Conservation (phyloP, 805 yeast genomes). For the Metschnikowia matae region DNA sequence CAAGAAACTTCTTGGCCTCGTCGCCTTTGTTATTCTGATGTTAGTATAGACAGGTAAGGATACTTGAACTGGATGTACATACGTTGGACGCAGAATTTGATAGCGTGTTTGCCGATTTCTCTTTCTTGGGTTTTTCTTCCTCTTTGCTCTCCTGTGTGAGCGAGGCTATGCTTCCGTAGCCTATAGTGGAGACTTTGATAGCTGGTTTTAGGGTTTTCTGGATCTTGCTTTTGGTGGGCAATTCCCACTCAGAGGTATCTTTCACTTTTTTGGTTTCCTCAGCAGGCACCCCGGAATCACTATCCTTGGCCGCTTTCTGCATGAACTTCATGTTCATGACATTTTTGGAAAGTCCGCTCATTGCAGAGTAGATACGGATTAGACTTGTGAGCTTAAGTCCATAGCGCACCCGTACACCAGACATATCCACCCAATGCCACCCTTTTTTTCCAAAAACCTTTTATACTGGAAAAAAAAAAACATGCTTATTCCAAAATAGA, state of each 20-base stretch:
- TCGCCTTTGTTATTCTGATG: constrained; percentile 3
- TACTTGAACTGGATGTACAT: background rate
- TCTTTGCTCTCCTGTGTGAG: constrained; percentile 7
- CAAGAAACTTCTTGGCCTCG: constrained; percentile 15
- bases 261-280: constrained; percentile 33
- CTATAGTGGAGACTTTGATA: constrained; percentile 29
- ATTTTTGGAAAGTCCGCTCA: constrained; percentile 48
- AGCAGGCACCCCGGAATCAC: constrained; percentile 26
- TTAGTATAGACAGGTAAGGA: background rate
- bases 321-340: constrained; percentile 79
- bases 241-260: constrained; percentile 52
- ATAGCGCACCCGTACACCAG: constrained; percentile 1
- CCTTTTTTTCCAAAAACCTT: background rate
- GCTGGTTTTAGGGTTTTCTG: constrained; percentile 23
- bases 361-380: background rate
- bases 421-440: background rate
- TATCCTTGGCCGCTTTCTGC: constrained; percentile 39
- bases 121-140: constrained; percentile 3
- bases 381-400: background rate
- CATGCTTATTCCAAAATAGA: too few relatives aligned
- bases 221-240: constrained; percentile 29
- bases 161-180: constrained; percentile 36
- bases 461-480: background rate
- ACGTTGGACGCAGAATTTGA: background rate
- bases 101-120: background rate